These are phyloP conservation scores for Diaporthe sp. DNA, from an alignment of 2,329 filamentous ascomycete genomes.

Conservation along the genomic window DNA sequence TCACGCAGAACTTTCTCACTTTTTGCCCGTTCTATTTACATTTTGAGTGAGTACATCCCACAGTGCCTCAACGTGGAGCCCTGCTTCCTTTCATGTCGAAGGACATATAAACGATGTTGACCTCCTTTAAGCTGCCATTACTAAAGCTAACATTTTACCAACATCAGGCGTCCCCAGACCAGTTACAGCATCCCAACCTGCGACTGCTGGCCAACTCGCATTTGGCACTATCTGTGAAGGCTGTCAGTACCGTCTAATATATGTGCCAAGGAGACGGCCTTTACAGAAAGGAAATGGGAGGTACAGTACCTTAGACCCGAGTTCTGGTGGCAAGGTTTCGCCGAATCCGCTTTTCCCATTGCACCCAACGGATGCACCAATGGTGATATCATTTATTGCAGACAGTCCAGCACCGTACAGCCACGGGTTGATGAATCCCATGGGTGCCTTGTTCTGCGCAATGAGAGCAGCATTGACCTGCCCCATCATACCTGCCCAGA, in stretches of 20 bases:
- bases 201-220: conserved; percentile 21
- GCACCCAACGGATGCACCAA: conserved; percentile 33
- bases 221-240: background rate
- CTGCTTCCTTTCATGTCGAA: background rate
- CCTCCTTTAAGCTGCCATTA: background rate
- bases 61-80: too few relatives aligned
- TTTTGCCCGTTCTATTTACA: background rate
- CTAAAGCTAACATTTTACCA: conserved; percentile 17
- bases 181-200: conserved; percentile 21
- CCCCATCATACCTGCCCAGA: conserved; percentile 65
- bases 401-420: conserved; percentile 39
- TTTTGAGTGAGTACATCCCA: background rate
- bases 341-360: conserved; percentile 26
- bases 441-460: conserved; percentile 54
- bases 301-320: background rate
- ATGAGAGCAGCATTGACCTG: conserved; percentile 66
- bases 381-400: conserved; percentile 44
- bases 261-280: background rate
- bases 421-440: conserved; percentile 58
- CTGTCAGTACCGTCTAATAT: background rate
- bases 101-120: background rate
- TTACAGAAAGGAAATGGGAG: background rate
- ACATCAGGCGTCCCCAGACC: conserved; percentile 19
- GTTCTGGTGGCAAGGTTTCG: background rate
- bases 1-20: background rate